phyloP scores from a whole-genome alignment of 2,329 filamentous ascomycete species.

The Fusarium penzigii region DNA sequence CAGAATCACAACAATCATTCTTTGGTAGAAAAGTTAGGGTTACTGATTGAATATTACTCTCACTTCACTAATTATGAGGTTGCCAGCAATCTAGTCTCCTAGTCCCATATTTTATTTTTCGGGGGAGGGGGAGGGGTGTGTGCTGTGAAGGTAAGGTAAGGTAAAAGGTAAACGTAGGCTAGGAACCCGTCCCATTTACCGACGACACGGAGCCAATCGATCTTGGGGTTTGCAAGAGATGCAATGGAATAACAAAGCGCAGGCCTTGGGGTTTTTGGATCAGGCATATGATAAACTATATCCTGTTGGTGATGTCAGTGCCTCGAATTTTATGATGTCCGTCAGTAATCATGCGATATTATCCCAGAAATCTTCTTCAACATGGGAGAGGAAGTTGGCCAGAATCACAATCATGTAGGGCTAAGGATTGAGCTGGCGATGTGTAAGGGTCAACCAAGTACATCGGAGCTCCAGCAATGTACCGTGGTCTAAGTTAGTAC shows the following conservation, averaged over 20 bases:
- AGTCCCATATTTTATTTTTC: background rate
- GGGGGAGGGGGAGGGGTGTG: background rate
- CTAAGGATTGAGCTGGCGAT: constrained; percentile 30
- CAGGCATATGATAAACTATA: no score
- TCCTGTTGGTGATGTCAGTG: no score
- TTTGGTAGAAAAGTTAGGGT: no score
- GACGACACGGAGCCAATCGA: constrained; percentile 13
- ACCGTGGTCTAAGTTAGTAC: no score
- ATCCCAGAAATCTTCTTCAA: constrained; percentile 24
- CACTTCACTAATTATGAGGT: background rate
- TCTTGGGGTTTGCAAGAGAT: constrained; percentile 5
- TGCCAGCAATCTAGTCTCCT: background rate
- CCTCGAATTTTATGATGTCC: constrained; percentile 5
- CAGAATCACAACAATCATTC: no score
- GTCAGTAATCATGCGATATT: constrained; percentile 24
- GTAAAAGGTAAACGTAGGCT: constrained; percentile 2
- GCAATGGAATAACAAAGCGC: constrained; percentile 4
- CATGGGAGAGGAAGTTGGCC: no score
- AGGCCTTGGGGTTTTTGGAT: constrained; percentile 7
- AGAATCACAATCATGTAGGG: constrained; percentile 24
- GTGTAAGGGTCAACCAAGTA: constrained; percentile 1
- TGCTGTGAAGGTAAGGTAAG: background rate
- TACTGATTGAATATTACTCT: no score
- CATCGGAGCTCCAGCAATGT: no score
- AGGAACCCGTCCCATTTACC: constrained; percentile 8